Base-by-base conservation (phyloP, 106 monocot species). In the Dendrobium nobile region DNA sequence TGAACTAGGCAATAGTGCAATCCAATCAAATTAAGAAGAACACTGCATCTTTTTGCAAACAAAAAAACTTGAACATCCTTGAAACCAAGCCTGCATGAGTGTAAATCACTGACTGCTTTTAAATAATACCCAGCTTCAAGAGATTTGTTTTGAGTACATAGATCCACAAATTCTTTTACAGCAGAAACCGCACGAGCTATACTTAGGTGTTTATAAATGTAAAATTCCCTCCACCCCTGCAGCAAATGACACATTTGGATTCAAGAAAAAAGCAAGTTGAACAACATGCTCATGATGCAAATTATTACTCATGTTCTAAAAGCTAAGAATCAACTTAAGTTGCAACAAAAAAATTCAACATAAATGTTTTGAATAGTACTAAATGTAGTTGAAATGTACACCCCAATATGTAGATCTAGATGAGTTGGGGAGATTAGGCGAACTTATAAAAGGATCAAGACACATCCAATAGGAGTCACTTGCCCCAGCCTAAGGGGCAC, bases 81-180 rank as follows among this genome's bases (percentile, higher is more conserved):
- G 77, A 93, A 90, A 74, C 88, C 92, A 67, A 89, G 68, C 17
- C 80, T 80, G 28, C 84, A 42, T 1, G 77, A 84, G 75, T 54
- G 40, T 82, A 96, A 80, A 82, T 81, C 42, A 59, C 10, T 47
- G 73, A 96, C 61, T 45, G 87, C 93, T 85, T 89, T 90, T 81
- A 94, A 83, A 87, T 88, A 92, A 75, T 84, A 74, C 37, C 84
- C 87, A 80, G 85, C 94, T 83, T 96, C 96, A 74, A 96, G 84
- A 22, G 96, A 96, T 33, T 81, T 86, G 76, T 85, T 87, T 47
- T 86, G 78, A 59, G 88, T 87, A 40, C 78, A 87, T 43, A 84
- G 54, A 33, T 88, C 64, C 72, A 94, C 88, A 85, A 84, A 86
- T 44, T 86, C 47, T 37, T 86, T 78, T 26, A 94, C 75, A 75